phyloP scores from a whole-genome alignment of 768 basidiomycete species.

The Hericium rajendrae region DNA sequence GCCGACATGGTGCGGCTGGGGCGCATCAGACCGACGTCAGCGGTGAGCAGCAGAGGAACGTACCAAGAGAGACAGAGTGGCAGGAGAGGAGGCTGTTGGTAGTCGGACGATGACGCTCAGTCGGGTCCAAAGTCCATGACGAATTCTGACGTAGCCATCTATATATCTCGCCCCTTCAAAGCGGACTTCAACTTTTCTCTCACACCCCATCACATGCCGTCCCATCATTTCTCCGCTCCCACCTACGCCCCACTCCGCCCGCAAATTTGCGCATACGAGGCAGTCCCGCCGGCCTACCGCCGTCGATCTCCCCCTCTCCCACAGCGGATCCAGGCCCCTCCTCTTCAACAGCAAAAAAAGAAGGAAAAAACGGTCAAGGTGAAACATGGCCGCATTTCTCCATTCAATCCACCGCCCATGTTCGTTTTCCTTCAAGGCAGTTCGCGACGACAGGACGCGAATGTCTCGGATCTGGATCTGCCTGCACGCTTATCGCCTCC shows the following conservation, averaged over 20 bases:
- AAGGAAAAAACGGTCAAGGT: too few species aligned
- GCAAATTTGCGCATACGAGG: background rate
- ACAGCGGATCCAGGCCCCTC: too few species aligned
- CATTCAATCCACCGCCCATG: too few species aligned
- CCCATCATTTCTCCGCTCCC: slow-evolving; percentile 7
- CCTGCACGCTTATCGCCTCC: too few species aligned
- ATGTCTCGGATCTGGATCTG: too few species aligned
- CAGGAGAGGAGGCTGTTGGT: too few species aligned
- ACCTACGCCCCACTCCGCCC: slow-evolving; percentile 12
- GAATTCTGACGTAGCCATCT: slow-evolving; percentile 35
- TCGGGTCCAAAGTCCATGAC: slow-evolving; percentile 25
- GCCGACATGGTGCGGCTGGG: slow-evolving; percentile 20
- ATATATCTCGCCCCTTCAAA: slow-evolving; percentile 24
- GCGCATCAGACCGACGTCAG: slow-evolving; percentile 15
- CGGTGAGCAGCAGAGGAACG: slow-evolving; percentile 22
- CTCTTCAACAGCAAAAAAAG: too few species aligned
- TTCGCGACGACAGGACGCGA: too few species aligned
- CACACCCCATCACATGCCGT: slow-evolving; percentile 1
- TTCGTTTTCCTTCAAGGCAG: too few species aligned
- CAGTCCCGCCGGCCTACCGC: too few species aligned
- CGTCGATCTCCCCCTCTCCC: too few species aligned
- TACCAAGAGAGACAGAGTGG: background rate
- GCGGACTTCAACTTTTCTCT: slow-evolving; percentile 28
- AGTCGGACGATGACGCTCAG: background rate
- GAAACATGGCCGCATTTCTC: too few species aligned